Conservation (phyloP, 108 stramenopile genomes). For the Fistulifera solaris region DNA sequence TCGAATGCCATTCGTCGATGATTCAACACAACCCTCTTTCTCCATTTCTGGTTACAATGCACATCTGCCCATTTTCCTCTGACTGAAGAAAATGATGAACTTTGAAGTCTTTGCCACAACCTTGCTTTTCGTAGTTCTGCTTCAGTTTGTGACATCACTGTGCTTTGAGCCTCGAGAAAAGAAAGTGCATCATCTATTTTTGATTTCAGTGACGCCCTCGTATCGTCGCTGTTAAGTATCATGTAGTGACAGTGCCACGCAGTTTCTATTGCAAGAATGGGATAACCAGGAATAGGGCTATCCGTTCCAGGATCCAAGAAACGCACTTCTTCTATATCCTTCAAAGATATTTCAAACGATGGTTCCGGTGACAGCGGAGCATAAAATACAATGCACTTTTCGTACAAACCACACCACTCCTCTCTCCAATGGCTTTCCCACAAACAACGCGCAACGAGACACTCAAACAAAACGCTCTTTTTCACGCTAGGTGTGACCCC, state of each 20-base stretch:
- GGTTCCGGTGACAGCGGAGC: constrained; percentile 73
- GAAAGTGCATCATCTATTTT: constrained; percentile 27
- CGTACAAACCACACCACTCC: constrained; percentile 79
- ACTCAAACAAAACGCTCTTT: constrained; percentile 26
- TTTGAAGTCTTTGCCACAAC: constrained; percentile 68
- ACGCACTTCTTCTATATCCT: constrained; percentile 48
- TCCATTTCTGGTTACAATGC: constrained; percentile 34
- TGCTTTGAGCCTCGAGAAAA: not conserved
- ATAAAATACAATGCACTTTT: constrained; percentile 64
- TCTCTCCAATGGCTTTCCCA: constrained; percentile 90
- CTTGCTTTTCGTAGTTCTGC: constrained; percentile 36
- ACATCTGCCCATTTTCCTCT: constrained; percentile 67
- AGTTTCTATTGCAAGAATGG: constrained; percentile 68
- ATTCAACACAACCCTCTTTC: constrained; percentile 54
- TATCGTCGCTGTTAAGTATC: constrained; percentile 43
- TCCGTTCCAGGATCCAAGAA: constrained; percentile 22
- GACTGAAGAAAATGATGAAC: constrained; percentile 42
- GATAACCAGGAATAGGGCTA: constrained; percentile 63
- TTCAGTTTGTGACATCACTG: constrained; percentile 9
- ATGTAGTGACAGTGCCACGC: constrained; percentile 78
- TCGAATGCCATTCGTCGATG: constrained; percentile 71
- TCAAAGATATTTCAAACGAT: constrained; percentile 43
- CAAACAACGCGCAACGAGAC: constrained; percentile 68
- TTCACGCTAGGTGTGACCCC: constrained; percentile 36
- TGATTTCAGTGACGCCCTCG: constrained; percentile 35